These are phyloP conservation scores for Kitagawia praeruptora DNA, from an alignment of 129 eudicot genomes.

Conservation along the genomic window DNA sequence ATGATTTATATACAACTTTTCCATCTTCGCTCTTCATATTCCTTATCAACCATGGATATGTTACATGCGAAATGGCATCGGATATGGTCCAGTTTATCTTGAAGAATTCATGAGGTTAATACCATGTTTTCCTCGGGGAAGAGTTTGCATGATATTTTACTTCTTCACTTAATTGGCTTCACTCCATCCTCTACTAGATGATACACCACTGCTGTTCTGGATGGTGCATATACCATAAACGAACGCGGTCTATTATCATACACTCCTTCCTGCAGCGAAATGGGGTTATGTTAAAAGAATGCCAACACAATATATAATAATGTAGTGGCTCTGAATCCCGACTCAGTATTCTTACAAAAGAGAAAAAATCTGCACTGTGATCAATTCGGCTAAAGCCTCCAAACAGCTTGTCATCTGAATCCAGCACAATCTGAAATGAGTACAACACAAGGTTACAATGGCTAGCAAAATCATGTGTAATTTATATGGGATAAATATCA, in stretches of 20 bases:
- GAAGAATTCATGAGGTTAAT: not conserved
- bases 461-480: not conserved
- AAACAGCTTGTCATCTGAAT: constrained; percentile 70
- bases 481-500: not conserved
- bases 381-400: constrained; percentile 82
- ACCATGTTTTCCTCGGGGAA: not conserved
- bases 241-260: constrained; percentile 78
- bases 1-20: not conserved
- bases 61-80: not conserved
- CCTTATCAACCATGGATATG: not conserved
- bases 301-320: not conserved
- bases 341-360: constrained; percentile 53
- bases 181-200: constrained; percentile 34
- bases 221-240: constrained; percentile 76
- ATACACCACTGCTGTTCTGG: constrained; percentile 82
- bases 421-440: constrained; percentile 64
- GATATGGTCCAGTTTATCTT: not conserved
- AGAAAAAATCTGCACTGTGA: constrained; percentile 73
- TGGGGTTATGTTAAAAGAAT: not conserved
- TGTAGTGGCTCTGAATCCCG: not conserved
- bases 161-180: constrained; percentile 17
- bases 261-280: constrained; percentile 51
- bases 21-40: not conserved
- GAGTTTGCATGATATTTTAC: not conserved
- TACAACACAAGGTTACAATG: not conserved